These are phyloP conservation scores for Sclerotinia borealis DNA, from an alignment of 2,329 filamentous ascomycete species.

Conservation along the genomic window DNA sequence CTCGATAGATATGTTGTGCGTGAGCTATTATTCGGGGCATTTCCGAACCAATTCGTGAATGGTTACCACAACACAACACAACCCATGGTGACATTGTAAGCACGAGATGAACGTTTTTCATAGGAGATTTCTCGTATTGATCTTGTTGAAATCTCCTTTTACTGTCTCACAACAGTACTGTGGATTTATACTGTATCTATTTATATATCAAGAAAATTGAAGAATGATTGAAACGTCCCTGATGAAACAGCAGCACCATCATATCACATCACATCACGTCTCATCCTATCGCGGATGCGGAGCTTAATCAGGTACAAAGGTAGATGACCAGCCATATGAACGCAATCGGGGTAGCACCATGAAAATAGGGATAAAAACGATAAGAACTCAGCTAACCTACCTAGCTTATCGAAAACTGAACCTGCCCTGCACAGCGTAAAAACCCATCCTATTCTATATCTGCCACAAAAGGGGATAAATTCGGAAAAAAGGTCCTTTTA, in stretches of 20 bases:
- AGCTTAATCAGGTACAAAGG: constrained; percentile 1
- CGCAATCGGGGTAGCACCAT: not conserved
- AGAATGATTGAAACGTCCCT: not conserved
- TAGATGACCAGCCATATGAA: not conserved
- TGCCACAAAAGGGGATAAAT: not conserved
- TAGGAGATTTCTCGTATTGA: not conserved
- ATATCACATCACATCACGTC: too few species aligned
- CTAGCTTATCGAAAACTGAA: not conserved
- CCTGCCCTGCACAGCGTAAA: not conserved
- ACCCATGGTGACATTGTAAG: not conserved
- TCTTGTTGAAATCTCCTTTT: not conserved
- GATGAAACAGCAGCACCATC: too few species aligned
- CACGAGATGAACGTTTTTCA: not conserved
- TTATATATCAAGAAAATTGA: not conserved
- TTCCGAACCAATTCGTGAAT: not conserved
- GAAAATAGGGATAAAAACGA: too few species aligned
- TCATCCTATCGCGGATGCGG: not conserved
- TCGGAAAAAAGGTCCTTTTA: constrained; percentile 7
- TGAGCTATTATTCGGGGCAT: not conserved
- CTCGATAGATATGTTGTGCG: constrained; percentile 7
- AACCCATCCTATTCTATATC: not conserved
- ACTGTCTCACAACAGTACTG: not conserved
- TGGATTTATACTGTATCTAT: not conserved
- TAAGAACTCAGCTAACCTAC: not conserved
- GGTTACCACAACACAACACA: not conserved